phyloP scores from a whole-genome alignment of 345 rosid genomes.

The Leavenworthia alabamica region DNA sequence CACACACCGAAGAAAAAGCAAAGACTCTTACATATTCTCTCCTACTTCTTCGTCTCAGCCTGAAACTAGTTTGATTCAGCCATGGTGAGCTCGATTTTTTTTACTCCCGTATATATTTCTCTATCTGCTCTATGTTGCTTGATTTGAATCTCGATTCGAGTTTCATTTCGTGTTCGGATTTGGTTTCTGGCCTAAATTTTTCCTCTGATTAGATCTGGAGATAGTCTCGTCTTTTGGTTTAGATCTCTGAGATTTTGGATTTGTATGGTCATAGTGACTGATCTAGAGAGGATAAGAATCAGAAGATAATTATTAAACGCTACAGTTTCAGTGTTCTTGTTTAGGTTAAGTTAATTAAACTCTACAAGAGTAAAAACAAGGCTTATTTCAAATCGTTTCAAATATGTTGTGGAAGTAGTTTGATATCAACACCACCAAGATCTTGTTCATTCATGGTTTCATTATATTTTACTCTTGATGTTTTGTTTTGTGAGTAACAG shows the following conservation, averaged over 20 bases:
- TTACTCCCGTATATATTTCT: neutral
- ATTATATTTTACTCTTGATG: neutral
- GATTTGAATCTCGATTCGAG: constrained; percentile 16
- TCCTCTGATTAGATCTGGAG: constrained; percentile 18
- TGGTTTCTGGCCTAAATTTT: neutral
- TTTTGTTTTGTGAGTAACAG: constrained; percentile 16
- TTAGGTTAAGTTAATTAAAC: no score
- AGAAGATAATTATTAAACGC: neutral
- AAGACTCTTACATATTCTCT: constrained; percentile 13
- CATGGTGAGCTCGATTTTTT: constrained; percentile 28
- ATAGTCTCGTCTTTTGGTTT: constrained; percentile 2
- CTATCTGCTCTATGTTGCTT: neutral
- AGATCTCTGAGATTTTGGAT: constrained; percentile 28
- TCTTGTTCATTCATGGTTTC: neutral
- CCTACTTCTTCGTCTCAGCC: constrained; percentile 11
- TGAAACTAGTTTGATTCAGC: constrained; percentile 4
- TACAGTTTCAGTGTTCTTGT: neutral
- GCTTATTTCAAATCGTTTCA: neutral
- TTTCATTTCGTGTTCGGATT: constrained; percentile 15
- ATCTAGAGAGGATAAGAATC: constrained; percentile 5
- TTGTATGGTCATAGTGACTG: constrained; percentile 1
- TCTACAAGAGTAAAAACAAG: no score
- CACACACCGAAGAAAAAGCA: constrained; percentile 14
- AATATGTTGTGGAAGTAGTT: neutral
- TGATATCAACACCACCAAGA: neutral